phyloP scores from a whole-genome alignment of 345 rosid genomes.

The Acer negundo region DNA sequence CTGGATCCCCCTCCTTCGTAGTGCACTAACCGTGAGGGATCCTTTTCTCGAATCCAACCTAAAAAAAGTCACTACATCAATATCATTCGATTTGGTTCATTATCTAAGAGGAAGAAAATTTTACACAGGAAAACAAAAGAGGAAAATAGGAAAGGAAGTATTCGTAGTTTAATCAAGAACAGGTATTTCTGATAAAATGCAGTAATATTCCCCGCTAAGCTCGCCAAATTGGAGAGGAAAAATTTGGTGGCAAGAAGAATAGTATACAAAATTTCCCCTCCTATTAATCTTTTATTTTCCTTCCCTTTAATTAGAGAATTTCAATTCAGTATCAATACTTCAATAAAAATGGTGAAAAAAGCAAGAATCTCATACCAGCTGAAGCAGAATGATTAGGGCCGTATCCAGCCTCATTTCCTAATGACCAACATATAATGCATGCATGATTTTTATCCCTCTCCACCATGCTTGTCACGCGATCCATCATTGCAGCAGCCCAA shows the following conservation, averaged over 20 bases:
- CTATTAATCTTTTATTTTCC: background rate
- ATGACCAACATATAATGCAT: constrained; percentile 90
- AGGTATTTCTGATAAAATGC: background rate
- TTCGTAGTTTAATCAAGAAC: constrained; percentile 1
- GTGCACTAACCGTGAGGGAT: constrained; percentile 75
- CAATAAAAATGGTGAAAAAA: background rate
- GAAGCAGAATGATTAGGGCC: constrained; percentile 98
- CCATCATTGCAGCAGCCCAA: constrained; percentile 96
- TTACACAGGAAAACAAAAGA: background rate
- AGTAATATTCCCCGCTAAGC: background rate
- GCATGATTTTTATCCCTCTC: constrained; percentile 98
- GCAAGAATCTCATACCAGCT: constrained; percentile 60
- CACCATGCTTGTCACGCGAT: constrained; percentile 96
- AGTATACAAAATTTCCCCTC: background rate
- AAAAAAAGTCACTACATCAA: constrained; percentile 28
- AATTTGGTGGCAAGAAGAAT: background rate
- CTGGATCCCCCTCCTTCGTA: constrained; percentile 99
- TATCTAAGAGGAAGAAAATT: background rate
- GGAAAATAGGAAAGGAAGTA: background rate
- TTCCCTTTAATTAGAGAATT: background rate
- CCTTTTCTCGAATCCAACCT: constrained; percentile 95
- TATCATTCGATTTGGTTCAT: constrained; percentile 8
- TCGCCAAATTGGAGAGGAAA: background rate
- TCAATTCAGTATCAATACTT: background rate
- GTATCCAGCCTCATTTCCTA: constrained; percentile 92